These are phyloP conservation scores for Pycnococcus provasolii DNA, from an alignment of 139 green algal genomes.

Conservation along the genomic window DNA sequence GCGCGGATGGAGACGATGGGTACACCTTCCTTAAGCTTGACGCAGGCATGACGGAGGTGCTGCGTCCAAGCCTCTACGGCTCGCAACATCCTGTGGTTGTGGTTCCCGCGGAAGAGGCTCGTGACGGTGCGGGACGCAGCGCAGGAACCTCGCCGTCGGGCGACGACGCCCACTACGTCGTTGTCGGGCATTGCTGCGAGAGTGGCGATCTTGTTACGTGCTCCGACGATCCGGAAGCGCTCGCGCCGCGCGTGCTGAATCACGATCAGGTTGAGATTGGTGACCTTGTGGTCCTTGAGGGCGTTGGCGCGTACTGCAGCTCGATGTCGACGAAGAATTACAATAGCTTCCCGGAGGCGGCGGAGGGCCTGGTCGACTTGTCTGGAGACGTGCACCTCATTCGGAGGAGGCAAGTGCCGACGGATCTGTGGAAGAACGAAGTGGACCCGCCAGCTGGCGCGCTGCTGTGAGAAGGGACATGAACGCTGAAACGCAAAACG, in stretches of 20 bases:
- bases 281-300: constrained; percentile 29
- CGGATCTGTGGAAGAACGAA: constrained; percentile 26
- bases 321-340: constrained; percentile 32
- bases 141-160: neutral
- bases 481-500: too few species aligned
- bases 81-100: constrained; percentile 28
- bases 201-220: constrained; percentile 25
- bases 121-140: neutral
- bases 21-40: constrained; percentile 32
- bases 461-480: too few species aligned
- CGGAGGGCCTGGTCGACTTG: constrained; percentile 17
- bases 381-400: constrained; percentile 14
- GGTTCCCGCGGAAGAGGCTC: neutral
- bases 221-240: constrained; percentile 25
- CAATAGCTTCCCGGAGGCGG: constrained; percentile 31
- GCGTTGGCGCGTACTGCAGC: constrained; percentile 29
- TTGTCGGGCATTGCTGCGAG: constrained; percentile 35
- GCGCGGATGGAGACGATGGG: constrained; percentile 5
- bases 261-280: constrained; percentile 9
- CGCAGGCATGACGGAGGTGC: constrained; percentile 30
- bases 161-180: constrained; percentile 18
- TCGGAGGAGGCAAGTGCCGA: constrained; percentile 20
- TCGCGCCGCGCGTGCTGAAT: constrained; percentile 17
- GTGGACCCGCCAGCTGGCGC: constrained; percentile 1
- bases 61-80: constrained; percentile 27